phyloP scores from a whole-genome alignment of 768 basidiomycete genomes.

The Kwoniella newhampshirensis region DNA sequence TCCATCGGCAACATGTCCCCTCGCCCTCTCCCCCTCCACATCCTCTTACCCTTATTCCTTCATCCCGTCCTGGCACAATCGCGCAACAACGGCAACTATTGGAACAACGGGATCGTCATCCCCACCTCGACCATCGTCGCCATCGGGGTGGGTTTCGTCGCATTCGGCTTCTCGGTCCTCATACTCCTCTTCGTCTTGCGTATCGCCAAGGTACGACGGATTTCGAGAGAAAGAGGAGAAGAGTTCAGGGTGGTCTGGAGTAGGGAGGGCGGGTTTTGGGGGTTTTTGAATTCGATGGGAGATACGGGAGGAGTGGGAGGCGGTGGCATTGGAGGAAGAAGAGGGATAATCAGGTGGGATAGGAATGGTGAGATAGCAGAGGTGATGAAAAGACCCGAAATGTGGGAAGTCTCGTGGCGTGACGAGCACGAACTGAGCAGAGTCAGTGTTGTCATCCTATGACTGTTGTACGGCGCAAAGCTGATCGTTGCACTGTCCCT shows the following conservation, averaged over 20 bases:
- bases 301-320: constrained; percentile 1
- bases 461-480: not conserved
- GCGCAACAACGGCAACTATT: not conserved
- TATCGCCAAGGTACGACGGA: constrained; percentile 2
- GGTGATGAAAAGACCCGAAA: constrained; percentile 5
- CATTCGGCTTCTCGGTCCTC: constrained; percentile 5
- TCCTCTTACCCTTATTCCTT: not conserved
- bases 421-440: not conserved
- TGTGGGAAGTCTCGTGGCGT: constrained; percentile 19
- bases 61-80: not conserved
- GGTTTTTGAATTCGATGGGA: constrained; percentile 11
- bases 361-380: not conserved
- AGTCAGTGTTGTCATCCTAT: not conserved
- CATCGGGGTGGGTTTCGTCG: constrained; percentile 26
- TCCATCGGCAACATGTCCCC: not conserved
- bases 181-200: constrained; percentile 3
- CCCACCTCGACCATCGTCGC: constrained; percentile 19
- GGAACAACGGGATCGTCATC: constrained; percentile 6
- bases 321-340: constrained; percentile 1
- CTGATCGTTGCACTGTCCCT: not conserved
- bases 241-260: constrained; percentile 7
- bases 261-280: constrained; percentile 22
- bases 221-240: not conserved
- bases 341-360: constrained; percentile 3
- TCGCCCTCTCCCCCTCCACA: not conserved